A percentile compares a stretch with the other conserved stretches of the same genome.
These are phyloP conservation scores for Spirogloea muscicola DNA, from an alignment of 139 green algal species.

Conservation along the genomic window DNA sequence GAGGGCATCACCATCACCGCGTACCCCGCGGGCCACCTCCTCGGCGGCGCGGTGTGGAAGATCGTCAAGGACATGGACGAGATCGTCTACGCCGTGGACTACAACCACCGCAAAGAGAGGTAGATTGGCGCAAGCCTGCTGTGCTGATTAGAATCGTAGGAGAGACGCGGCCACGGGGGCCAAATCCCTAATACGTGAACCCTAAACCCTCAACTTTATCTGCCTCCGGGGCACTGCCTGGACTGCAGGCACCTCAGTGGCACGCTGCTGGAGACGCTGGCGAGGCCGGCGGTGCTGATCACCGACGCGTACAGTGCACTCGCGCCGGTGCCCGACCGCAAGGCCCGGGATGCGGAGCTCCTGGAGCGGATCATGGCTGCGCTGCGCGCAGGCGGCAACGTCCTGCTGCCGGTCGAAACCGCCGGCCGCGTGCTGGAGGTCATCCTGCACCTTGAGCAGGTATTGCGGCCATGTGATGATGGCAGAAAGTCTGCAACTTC, in stretches of 20 bases:
- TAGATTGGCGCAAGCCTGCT: no score
- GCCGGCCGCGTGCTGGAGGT: conserved; percentile 86
- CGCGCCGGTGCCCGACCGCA: background rate
- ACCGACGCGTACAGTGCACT: conserved; percentile 52
- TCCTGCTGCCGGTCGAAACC: conserved; percentile 84
- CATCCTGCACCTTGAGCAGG: conserved; percentile 74
- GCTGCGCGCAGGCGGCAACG: conserved; percentile 57
- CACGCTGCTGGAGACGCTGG: conserved; percentile 53
- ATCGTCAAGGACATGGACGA: conserved; percentile 69
- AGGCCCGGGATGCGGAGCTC: conserved; percentile 38
- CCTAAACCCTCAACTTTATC: no score
- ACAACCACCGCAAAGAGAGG: no score
- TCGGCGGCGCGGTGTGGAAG: conserved; percentile 84
- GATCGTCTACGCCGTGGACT: conserved; percentile 84
- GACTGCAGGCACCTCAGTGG: conserved; percentile 70
- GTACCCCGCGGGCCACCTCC: conserved; percentile 69
- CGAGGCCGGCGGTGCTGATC: conserved; percentile 75
- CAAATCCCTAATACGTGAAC: no score
- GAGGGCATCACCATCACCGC: conserved; percentile 69
- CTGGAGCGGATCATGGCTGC: conserved; percentile 5
- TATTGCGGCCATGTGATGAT: no score
- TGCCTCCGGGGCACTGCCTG: no score
- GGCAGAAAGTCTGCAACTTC: no score
- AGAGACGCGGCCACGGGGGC: no score
- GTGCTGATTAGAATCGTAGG: no score